A percentile compares a stretch with the other conserved stretches of the same genome.
These are phyloP conservation scores for Guyanaporus albipodus DNA, from an alignment of 768 basidiomycete species.

Conservation along the genomic window DNA sequence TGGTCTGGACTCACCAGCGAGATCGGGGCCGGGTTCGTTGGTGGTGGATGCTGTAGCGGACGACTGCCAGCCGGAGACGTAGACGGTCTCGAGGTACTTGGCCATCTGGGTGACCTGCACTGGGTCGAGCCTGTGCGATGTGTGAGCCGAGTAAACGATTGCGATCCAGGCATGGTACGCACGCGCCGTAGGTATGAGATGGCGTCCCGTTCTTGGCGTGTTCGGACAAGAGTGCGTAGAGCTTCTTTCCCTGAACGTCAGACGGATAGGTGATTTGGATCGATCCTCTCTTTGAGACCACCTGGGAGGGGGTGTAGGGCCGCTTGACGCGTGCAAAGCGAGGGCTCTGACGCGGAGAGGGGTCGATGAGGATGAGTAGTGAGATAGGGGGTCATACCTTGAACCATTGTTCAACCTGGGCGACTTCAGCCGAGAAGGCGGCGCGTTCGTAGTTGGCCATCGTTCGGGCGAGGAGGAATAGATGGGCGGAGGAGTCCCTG, in stretches of 20 bases:
- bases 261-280: slow-evolving; percentile 85
- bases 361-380: no score
- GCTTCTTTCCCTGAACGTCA: slow-evolving; percentile 79
- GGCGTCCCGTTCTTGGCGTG: slow-evolving; percentile 77
- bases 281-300: slow-evolving; percentile 91
- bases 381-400: slow-evolving; percentile 52
- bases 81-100: slow-evolving; percentile 96
- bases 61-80: slow-evolving; percentile 95
- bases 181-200: slow-evolving; percentile 98
- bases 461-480: slow-evolving; percentile 20
- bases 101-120: slow-evolving; percentile 99
- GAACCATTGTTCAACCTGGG: slow-evolving; percentile 87
- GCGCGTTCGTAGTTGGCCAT: slow-evolving; percentile 63
- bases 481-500: background rate
- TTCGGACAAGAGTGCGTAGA: slow-evolving; percentile 68
- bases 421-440: slow-evolving; percentile 77
- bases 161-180: slow-evolving; percentile 35
- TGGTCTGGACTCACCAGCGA: slow-evolving; percentile 72
- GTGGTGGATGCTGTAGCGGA: slow-evolving; percentile 91
- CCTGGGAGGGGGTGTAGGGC: slow-evolving; percentile 90
- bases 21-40: slow-evolving; percentile 97
- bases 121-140: slow-evolving; percentile 78
- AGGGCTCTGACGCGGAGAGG: slow-evolving; percentile 53
- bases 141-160: slow-evolving; percentile 20
- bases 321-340: slow-evolving; percentile 86